These are phyloP conservation scores for Fistulinella prunicolor DNA, from an alignment of 768 basidiomycete genomes.

Conservation along the genomic window DNA sequence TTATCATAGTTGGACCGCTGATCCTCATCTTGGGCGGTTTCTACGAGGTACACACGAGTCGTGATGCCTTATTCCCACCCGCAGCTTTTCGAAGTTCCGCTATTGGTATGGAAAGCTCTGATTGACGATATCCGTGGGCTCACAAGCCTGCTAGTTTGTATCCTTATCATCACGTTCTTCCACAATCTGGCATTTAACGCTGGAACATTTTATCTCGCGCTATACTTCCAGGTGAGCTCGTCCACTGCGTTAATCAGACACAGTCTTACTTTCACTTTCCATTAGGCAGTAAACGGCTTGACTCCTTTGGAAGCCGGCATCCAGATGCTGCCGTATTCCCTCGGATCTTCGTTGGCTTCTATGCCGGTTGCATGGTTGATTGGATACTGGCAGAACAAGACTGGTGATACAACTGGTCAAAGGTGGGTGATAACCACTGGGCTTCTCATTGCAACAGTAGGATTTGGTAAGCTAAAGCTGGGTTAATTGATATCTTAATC, in stretches of 20 bases:
- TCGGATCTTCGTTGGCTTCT: conserved; percentile 81
- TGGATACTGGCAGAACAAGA: conserved; percentile 57
- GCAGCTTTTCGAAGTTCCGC: conserved; percentile 57
- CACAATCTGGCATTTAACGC: conserved; percentile 83
- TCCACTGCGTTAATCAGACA: conserved; percentile 1
- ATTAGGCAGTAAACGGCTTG: conserved; percentile 65
- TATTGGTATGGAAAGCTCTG: conserved; percentile 44
- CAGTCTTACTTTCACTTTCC: conserved; percentile 1
- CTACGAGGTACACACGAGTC: conserved; percentile 64
- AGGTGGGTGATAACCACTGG: conserved; percentile 63
- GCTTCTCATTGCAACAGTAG: conserved; percentile 60
- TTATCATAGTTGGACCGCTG: conserved; percentile 54
- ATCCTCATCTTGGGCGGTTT: conserved; percentile 57
- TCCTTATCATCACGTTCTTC: conserved; percentile 69
- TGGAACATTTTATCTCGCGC: conserved; percentile 81
- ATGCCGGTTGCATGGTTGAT: conserved; percentile 87
- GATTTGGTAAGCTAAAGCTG: conserved; percentile 56
- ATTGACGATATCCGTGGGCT: conserved; percentile 9
- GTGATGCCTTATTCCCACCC: conserved; percentile 71
- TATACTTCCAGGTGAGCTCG: conserved; percentile 70
- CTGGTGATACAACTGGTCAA: conserved; percentile 57
- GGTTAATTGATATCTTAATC: not conserved
- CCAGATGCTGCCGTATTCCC: conserved; percentile 77
- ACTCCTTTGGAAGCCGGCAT: conserved; percentile 73
- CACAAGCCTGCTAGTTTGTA: conserved; percentile 44